Evolutionary conservation across 2,329 filamentous ascomycete species (phyloP), one percentile per base, ranked within the genome.

Genomic region (Macrophomina pseudophaseolina): DNA sequence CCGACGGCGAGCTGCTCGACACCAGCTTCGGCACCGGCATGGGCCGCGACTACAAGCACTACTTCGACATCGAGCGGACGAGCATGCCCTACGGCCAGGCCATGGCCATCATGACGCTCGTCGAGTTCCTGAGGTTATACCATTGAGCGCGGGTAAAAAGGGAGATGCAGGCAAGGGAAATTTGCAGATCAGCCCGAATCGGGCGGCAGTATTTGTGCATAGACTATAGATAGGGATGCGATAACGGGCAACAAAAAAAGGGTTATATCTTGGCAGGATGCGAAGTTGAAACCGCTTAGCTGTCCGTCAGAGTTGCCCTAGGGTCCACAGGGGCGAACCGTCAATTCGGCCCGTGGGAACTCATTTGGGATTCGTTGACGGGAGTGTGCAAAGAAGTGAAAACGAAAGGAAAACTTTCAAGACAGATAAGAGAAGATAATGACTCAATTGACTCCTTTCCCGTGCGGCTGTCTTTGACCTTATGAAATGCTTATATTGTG

Each of bases 1-100:
- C 80, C 0, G 83, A 88, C 67, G 91, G 91, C 1, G 91, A 94
- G 79, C 78, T 94, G 73, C 80, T 85, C 56, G 88, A 93, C 73
- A 90, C 89, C 1, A 92, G 90, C 70, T 94, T 94, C 73, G 91
- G 91, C 0, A 94, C 91, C 0, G 89, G 83, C 0, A 93, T 94
- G 90, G 91, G 91, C 0, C 83, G 87, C 70, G 85, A 85, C 66
- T 76, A 93, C 74, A 86, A 93, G 78, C 90, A 92, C 76, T 94
- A 94, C 74, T 90, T 90, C 77, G 86, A 91, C 69, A 93, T 94
- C 67, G 85, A 88, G 1, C 79, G 89, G 68, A 94, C 91, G 2
- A 90, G 89, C 71, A 94, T 94, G 91, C 91, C 91, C 6, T 94
- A 94, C 72, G 91, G 91, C 0, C 91, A 94, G 76, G 90, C 91